Evolutionary conservation across 2,329 filamentous ascomycete genomes (phyloP), one percentile per base, ranked within the genome.

Genomic region (Paradendryphiella salina): DNA sequence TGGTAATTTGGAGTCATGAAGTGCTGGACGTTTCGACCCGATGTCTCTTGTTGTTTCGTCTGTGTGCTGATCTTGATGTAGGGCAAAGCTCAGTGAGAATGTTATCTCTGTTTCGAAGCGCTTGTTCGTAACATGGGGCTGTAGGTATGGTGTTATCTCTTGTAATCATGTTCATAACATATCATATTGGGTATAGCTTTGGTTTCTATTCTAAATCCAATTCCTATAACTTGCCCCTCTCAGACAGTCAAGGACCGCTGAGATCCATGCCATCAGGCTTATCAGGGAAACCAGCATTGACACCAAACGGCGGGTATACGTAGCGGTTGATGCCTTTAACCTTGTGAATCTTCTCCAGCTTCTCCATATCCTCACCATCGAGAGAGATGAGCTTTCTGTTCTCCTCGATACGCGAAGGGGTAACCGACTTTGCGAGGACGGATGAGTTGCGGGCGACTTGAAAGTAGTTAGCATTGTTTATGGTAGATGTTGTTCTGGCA

Each of bases 371-470:
- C n/a, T 80, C 79, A 5, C 74, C 77, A 61, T 86, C 83, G 37
- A 88, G 80, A 63, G 84, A 80, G 62, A 88, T 79, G 46, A 89
- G 78, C 58, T 85, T 81, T 70, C 82, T 77, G 74, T 91, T 91
- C 64, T 85, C 80, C 67, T 85, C 82, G 72, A 90, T 90, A 61
- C 87, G 81, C 39, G 80, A 79, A 11, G 82, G 80, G 5, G 81
- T 88, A 32, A 88, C 85, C 0, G 86, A 89, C 74, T 90, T 90
- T 64, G 88, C 82, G 21, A 91, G 79, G 14, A 90, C 88, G 5
- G 85, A 88, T 67, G 78, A 82, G 60, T 86, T 86, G 54, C 85
- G 82, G 45, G 84, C 81, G 38, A 89, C 86, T 52, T n/a, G 7
- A 34, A 26, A 4, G 11, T 6, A 26, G 17, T 49, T 38, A 63